Evolutionary conservation across 345 rosid species (phyloP).

Genomic region (Anacardium occidentale): DNA sequence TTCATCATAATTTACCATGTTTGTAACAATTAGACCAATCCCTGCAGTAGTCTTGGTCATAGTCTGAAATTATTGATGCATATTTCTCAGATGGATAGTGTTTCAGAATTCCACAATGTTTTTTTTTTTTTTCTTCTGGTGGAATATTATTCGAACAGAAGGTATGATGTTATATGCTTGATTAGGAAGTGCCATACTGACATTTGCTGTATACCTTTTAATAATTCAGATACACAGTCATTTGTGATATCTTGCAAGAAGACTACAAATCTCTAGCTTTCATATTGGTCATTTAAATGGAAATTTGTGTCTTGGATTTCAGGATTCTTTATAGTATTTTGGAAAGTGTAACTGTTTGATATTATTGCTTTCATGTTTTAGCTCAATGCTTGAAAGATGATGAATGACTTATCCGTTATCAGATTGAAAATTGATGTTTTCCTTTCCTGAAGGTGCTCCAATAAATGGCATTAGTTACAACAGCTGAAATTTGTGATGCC

Average conservation of each 20-base stretch:
- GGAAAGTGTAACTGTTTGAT: too few relatives aligned
- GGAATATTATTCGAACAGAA: not conserved
- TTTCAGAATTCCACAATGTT: not conserved
- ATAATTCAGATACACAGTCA: not conserved
- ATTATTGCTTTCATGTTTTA: not conserved
- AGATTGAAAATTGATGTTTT: not conserved
- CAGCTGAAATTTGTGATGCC: constrained; percentile 86
- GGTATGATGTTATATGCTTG: not conserved
- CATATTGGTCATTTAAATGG: not conserved
- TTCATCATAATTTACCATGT: not conserved
- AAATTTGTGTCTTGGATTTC: not conserved
- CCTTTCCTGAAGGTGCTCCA: constrained; percentile 10
- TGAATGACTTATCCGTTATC: not conserved
- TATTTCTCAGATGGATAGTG: not conserved
- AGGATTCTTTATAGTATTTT: too few relatives aligned
- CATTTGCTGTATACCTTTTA: not conserved
- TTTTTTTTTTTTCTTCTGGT: not conserved
- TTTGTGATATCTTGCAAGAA: not conserved
- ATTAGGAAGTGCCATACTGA: not conserved
- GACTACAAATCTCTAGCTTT: not conserved
- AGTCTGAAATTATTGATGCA: not conserved
- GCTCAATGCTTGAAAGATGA: not conserved
- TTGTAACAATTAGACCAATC: not conserved
- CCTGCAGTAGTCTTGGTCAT: not conserved
- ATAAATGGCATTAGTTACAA: constrained; percentile 73